Conservation (phyloP, 441 rosid genomes). For the Dalechampia spathulata region DNA sequence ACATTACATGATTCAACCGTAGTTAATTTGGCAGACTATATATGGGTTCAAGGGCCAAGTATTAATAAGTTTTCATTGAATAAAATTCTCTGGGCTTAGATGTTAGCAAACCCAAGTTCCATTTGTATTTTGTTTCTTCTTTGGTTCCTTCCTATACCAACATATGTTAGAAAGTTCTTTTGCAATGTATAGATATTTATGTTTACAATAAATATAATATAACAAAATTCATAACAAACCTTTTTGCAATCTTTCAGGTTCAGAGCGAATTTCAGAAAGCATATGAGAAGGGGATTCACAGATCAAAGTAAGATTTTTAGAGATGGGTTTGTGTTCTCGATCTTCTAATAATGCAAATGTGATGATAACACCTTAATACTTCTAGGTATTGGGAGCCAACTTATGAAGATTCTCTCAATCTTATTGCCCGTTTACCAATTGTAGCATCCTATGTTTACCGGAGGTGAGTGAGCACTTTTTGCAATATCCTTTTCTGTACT, state of each 20-base stretch:
- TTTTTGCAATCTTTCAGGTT: constrained; percentile 44
- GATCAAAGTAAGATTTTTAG: constrained; percentile 59
- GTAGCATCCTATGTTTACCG: constrained; percentile 87
- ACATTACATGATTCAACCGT: no score
- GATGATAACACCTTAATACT: constrained; percentile 15
- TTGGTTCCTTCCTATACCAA: no score
- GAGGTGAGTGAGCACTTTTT: constrained; percentile 45
- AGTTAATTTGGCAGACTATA: no score
- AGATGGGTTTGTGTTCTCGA: constrained; percentile 8
- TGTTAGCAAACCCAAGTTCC: no score
- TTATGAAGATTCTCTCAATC: constrained; percentile 79
- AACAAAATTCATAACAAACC: no score
- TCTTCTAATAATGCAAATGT: constrained; percentile 17
- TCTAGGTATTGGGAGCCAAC: constrained; percentile 96
- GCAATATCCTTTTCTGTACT: constrained; percentile 7
- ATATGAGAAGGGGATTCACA: constrained; percentile 80
- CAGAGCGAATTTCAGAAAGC: constrained; percentile 97
- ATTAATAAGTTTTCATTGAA: no score
- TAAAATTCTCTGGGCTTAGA: no score
- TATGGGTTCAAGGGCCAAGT: no score
- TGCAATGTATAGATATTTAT: no score
- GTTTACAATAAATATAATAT: no score
- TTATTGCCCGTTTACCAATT: constrained; percentile 81
- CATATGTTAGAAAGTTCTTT: no score
- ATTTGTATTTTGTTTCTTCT: no score